Conservation (phyloP, 2,329 filamentous ascomycete species). For the Pestalotiopsis fici region DNA sequence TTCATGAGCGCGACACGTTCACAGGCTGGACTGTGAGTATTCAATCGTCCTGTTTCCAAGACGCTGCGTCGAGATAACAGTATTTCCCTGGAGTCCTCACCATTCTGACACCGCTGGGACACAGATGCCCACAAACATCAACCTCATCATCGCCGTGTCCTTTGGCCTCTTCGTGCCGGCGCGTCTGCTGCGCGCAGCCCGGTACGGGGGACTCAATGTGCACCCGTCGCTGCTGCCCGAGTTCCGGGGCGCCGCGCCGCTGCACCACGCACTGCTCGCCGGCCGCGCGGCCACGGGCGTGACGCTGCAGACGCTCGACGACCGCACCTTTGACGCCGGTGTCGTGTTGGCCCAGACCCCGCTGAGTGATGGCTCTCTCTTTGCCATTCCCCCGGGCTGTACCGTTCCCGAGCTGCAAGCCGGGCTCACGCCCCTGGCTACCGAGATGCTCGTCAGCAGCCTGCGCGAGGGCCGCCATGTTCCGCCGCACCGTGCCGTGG, state of each 20-base stretch:
- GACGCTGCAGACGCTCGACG: slow-evolving; percentile 84
- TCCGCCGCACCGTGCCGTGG: slow-evolving; percentile 43
- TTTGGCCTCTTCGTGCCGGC: slow-evolving; percentile 89
- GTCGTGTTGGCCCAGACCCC: slow-evolving; percentile 71
- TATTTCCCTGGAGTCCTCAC: too few species aligned
- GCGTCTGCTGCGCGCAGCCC: slow-evolving; percentile 67
- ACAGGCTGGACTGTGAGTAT: slow-evolving; percentile 71
- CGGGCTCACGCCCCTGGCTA: slow-evolving; percentile 64
- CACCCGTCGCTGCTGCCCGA: slow-evolving; percentile 91
- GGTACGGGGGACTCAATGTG: slow-evolving; percentile 88
- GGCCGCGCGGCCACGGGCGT: slow-evolving; percentile 67
- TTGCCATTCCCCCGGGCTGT: slow-evolving; percentile 47
- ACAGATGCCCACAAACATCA: slow-evolving; percentile 61
- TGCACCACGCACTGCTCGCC: slow-evolving; percentile 79
- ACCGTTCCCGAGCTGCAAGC: slow-evolving; percentile 49
- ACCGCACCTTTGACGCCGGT: slow-evolving; percentile 76
- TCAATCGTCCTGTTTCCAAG: neutral
- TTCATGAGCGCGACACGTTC: slow-evolving; percentile 82
- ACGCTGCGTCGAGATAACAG: too few species aligned
- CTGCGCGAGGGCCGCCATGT: slow-evolving; percentile 67
- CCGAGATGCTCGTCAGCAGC: slow-evolving; percentile 67
- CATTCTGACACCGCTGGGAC: slow-evolving; percentile 9
- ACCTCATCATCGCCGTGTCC: slow-evolving; percentile 88
- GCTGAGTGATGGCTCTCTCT: slow-evolving; percentile 57
- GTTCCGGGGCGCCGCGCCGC: slow-evolving; percentile 81